Percentiles rank a stretch among this genome's conserved stretches.
Evolutionary conservation across 768 basidiomycete species (phyloP).

Genomic region (Mycena vulgaris): DNA sequence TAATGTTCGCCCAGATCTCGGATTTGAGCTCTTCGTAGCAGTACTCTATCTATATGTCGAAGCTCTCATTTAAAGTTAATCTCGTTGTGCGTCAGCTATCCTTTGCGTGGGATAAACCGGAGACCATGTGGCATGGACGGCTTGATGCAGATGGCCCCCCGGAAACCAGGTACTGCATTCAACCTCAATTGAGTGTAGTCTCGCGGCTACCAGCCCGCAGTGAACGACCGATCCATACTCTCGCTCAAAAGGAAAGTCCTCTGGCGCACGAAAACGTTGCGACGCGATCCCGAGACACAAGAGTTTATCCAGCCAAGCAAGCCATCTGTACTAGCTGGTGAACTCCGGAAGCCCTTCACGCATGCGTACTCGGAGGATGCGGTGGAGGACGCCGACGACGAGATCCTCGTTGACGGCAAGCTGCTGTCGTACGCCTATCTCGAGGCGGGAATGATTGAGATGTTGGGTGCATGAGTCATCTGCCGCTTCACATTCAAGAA

Average conservation of each 20-base stretch:
- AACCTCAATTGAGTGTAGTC: background rate
- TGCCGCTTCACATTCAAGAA: background rate
- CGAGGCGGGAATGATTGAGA: conserved; percentile 76
- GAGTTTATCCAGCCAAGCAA: conserved; percentile 60
- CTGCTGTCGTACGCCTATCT: conserved; percentile 78
- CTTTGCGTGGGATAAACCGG: conserved; percentile 82
- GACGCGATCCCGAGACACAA: conserved; percentile 68
- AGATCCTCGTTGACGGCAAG: conserved; percentile 73
- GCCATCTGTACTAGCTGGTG: conserved; percentile 53
- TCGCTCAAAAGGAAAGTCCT: conserved; percentile 71
- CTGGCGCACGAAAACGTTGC: conserved; percentile 67
- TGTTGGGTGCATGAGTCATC: conserved; percentile 63
- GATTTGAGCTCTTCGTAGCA: conserved; percentile 78
- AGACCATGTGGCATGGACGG: conserved; percentile 76
- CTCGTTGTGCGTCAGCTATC: conserved; percentile 61
- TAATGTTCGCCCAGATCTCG: conserved; percentile 66
- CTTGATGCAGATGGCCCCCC: conserved; percentile 76
- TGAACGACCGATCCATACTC: conserved; percentile 69
- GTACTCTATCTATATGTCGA: conserved; percentile 49
- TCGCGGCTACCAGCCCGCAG: conserved; percentile 47
- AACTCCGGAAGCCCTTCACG: conserved; percentile 68
- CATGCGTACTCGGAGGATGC: conserved; percentile 72
- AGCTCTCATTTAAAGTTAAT: background rate
- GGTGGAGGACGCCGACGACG: conserved; percentile 67
- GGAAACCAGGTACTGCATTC: conserved; percentile 68